A percentile compares a stretch with the other conserved stretches of the same genome.
Evolutionary conservation across 257 asterid species (phyloP).

Genomic region (Solanum pinnatisectum): DNA sequence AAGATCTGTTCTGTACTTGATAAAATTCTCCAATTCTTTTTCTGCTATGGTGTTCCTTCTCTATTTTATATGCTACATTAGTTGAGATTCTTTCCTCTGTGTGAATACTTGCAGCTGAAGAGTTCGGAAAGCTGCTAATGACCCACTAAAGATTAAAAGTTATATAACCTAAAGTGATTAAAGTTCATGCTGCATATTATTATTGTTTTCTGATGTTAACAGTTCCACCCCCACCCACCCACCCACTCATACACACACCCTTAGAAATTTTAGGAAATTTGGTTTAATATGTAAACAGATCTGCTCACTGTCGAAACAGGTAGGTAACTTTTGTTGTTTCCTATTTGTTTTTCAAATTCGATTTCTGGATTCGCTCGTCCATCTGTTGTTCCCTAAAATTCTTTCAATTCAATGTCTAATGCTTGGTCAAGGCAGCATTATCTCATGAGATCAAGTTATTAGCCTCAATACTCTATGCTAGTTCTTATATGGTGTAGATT

Average conservation of each 20-base stretch:
- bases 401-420: neutral
- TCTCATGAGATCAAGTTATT: neutral
- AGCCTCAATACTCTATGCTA: neutral
- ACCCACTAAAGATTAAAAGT: neutral
- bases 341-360: neutral
- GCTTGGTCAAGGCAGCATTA: neutral
- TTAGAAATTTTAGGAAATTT: neutral
- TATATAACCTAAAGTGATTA: neutral
- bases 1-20: neutral
- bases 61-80: neutral
- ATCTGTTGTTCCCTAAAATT: neutral
- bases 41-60: neutral
- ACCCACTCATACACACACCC: neutral
- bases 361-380: neutral
- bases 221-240: neutral
- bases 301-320: neutral
- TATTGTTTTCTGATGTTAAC: neutral
- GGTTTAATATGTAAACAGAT: neutral
- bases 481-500: neutral
- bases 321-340: neutral
- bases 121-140: neutral
- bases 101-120: neutral
- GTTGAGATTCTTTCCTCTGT: neutral
- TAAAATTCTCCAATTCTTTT: neutral
- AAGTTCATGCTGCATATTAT: neutral